Conservation (phyloP, 345 rosid species). For the Gossypium mustelinum region DNA sequence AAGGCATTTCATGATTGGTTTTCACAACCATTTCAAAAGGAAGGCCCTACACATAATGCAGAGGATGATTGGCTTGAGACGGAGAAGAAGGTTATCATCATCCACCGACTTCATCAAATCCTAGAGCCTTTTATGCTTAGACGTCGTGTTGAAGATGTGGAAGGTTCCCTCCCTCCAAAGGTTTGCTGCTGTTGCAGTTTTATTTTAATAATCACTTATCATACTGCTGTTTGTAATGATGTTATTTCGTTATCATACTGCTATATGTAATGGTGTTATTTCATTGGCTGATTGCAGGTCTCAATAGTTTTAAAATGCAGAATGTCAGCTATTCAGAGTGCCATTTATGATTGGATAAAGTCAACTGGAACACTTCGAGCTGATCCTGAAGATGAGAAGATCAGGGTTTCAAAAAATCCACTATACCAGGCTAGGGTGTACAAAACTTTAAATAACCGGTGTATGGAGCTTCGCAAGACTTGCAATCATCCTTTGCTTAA, state of each 20-base stretch:
- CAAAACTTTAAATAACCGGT: constrained; percentile 80
- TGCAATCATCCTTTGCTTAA: constrained; percentile 98
- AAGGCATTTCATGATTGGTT: constrained; percentile 99
- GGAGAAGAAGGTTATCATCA: constrained; percentile 96
- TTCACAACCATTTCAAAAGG: constrained; percentile 95
- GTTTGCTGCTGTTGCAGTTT: constrained; percentile 33
- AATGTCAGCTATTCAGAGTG: constrained; percentile 98
- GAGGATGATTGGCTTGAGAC: constrained; percentile 99
- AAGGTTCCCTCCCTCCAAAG: constrained; percentile 99
- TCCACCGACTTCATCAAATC: constrained; percentile 99
- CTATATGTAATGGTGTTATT: constrained; percentile 29
- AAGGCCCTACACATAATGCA: constrained; percentile 67
- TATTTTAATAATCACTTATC: constrained; percentile 10
- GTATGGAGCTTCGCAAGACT: constrained; percentile 97
- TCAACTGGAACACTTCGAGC: constrained; percentile 93
- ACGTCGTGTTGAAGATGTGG: constrained; percentile 99
- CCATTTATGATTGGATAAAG: constrained; percentile 97
- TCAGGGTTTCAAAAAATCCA: constrained; percentile 69
- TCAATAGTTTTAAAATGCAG: constrained; percentile 88
- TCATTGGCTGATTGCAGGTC: constrained; percentile 49
- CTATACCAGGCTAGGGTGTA: constrained; percentile 72
- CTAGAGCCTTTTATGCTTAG: constrained; percentile 99
- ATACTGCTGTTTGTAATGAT: constrained; percentile 24
- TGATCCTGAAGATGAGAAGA: constrained; percentile 93
- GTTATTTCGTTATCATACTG: constrained; percentile 16